phyloP scores from a whole-genome alignment of 768 basidiomycete species.

The Infundibulicybe gibba region DNA sequence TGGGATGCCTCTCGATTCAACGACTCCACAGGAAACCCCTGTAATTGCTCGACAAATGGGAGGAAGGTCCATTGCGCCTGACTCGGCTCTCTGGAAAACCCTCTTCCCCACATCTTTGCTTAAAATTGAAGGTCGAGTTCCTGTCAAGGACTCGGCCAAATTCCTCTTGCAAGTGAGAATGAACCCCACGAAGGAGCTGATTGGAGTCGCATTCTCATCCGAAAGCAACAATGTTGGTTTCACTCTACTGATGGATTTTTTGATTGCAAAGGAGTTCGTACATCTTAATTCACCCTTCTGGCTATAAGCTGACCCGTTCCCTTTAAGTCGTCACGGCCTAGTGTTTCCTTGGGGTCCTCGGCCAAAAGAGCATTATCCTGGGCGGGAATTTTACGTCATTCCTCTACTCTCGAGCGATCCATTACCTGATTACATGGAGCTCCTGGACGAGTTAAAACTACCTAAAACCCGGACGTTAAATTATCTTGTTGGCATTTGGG shows the following conservation, averaged over 20 bases:
- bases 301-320: too few species aligned
- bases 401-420: constrained; percentile 64
- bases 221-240: constrained; percentile 47
- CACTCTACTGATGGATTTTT: constrained; percentile 58
- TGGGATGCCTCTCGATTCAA: constrained; percentile 76
- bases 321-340: constrained; percentile 73
- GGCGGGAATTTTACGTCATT: constrained; percentile 84
- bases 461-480: constrained; percentile 61
- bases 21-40: constrained; percentile 59
- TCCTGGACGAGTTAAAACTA: constrained; percentile 71
- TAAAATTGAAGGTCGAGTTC: constrained; percentile 82
- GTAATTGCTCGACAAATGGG: constrained; percentile 78
- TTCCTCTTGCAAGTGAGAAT: constrained; percentile 78
- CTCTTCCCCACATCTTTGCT: constrained; percentile 71
- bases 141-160: constrained; percentile 68
- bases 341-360: constrained; percentile 83
- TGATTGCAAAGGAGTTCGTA: constrained; percentile 70
- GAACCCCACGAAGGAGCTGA: constrained; percentile 74
- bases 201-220: constrained; percentile 70
- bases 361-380: constrained; percentile 70
- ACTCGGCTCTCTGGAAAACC: constrained; percentile 68
- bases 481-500: constrained; percentile 79
- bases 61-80: constrained; percentile 55
- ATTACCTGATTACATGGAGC: constrained; percentile 82
- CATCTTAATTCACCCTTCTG: constrained; percentile 3